Evolutionary conservation across 345 rosid species (phyloP).

Genomic region (Citrus reticulata): DNA sequence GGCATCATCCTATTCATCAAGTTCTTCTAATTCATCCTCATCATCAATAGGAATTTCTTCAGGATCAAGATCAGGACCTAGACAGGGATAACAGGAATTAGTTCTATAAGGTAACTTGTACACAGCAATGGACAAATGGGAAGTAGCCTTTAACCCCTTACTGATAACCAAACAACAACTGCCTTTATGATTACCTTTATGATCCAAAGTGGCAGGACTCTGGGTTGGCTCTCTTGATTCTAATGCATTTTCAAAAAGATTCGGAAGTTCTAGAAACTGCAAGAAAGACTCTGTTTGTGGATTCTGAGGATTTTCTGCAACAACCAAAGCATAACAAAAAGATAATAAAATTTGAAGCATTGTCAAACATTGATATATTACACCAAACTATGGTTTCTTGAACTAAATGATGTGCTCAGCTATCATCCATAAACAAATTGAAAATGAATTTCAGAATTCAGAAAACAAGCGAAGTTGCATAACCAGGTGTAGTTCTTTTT

Average conservation of each 20-base stretch:
- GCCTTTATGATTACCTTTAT: conserved; percentile 33
- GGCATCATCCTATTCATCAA: conserved; percentile 29
- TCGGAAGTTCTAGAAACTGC: conserved; percentile 78
- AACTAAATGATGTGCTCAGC: background rate
- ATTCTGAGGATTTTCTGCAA: conserved; percentile 54
- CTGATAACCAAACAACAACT: background rate
- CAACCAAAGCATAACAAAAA: background rate
- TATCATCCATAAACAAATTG: background rate
- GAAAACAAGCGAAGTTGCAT: background rate
- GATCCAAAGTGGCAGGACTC: conserved; percentile 28
- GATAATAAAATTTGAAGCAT: background rate
- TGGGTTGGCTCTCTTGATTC: conserved; percentile 32
- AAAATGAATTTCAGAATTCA: background rate
- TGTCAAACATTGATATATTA: background rate
- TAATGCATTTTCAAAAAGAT: conserved; percentile 59
- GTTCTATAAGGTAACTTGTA: background rate
- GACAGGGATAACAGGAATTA: background rate
- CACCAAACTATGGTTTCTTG: conserved; percentile 1
- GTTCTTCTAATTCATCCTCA: conserved; percentile 64
- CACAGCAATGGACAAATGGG: background rate
- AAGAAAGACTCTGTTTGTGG: conserved; percentile 74
- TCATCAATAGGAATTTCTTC: conserved; percentile 82
- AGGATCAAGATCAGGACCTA: conserved; percentile 40
- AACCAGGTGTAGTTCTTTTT: too few relatives aligned
- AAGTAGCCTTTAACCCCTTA: background rate